phyloP scores from a whole-genome alignment of 352 stramenopile genomes.

The Chrysophaeum taylorii region DNA sequence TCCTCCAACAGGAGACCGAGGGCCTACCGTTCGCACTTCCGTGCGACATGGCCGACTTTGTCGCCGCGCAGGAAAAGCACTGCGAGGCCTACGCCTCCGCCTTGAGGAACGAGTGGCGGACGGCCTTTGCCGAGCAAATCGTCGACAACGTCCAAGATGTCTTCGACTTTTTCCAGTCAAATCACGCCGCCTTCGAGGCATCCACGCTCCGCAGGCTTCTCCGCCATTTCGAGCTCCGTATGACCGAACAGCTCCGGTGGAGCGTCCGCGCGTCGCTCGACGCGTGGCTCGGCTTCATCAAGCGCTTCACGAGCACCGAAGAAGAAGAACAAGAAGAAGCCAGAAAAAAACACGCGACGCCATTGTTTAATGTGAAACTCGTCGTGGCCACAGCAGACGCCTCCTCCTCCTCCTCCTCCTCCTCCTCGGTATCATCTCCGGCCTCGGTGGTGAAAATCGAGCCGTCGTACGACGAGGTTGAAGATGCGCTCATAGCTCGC shows the following conservation, averaged over 20 bases:
- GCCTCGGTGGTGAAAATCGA: slow-evolving; percentile 19
- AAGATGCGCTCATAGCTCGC: slow-evolving; percentile 54
- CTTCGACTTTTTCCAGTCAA: slow-evolving; percentile 79
- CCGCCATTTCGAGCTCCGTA: slow-evolving; percentile 64
- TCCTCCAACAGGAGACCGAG: slow-evolving; percentile 14
- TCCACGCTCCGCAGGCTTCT: slow-evolving; percentile 58
- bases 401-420: background rate
- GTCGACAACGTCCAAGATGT: slow-evolving; percentile 83
- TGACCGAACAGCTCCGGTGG: slow-evolving; percentile 62
- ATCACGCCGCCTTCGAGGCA: slow-evolving; percentile 46
- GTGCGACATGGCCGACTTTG: slow-evolving; percentile 68
- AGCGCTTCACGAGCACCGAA: slow-evolving; percentile 10
- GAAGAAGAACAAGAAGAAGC: background rate
- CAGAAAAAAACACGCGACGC: background rate
- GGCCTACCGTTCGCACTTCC: slow-evolving; percentile 46
- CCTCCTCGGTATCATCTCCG: background rate
- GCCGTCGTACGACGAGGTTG: slow-evolving; percentile 57
- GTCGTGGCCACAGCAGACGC: slow-evolving; percentile 39
- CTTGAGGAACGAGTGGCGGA: slow-evolving; percentile 58
- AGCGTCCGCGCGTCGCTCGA: slow-evolving; percentile 49
- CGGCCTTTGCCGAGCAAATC: slow-evolving; percentile 73
- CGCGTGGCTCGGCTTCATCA: slow-evolving; percentile 43
- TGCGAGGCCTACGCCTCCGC: slow-evolving; percentile 23
- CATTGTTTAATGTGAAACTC: slow-evolving; percentile 68
- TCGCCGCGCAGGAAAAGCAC: slow-evolving; percentile 47